These are phyloP conservation scores for Cercospora citrullina DNA, from an alignment of 2,329 filamentous ascomycete species.

Conservation along the genomic window DNA sequence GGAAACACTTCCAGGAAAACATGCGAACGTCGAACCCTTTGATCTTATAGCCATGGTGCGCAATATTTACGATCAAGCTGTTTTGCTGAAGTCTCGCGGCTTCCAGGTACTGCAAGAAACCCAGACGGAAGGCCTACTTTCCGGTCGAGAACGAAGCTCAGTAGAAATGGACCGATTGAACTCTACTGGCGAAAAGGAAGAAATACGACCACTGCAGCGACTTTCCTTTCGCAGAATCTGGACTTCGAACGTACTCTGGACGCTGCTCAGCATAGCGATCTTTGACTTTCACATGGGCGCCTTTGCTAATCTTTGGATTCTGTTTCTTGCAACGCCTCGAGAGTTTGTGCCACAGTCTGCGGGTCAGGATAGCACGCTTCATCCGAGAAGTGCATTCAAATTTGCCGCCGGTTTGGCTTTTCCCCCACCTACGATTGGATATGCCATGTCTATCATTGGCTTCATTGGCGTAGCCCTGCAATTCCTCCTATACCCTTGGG, in stretches of 20 bases:
- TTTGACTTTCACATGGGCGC: slow-evolving; percentile 73
- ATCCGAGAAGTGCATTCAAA: slow-evolving; percentile 49
- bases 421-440: slow-evolving; percentile 67
- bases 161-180: slow-evolving; percentile 42
- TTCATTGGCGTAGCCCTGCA: slow-evolving; percentile 73
- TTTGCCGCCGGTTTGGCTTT: slow-evolving; percentile 76
- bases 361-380: slow-evolving; percentile 31
- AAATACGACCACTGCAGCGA: slow-evolving; percentile 44
- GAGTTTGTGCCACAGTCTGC: slow-evolving; percentile 40
- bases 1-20: slow-evolving; percentile 49
- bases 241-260: slow-evolving; percentile 57
- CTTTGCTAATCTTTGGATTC: slow-evolving; percentile 74
- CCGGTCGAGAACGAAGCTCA: slow-evolving; percentile 32
- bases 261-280: slow-evolving; percentile 64
- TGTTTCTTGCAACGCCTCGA: slow-evolving; percentile 73
- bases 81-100: slow-evolving; percentile 32
- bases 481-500: slow-evolving; percentile 67
- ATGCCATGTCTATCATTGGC: slow-evolving; percentile 75
- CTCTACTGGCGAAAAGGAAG: slow-evolving; percentile 32
- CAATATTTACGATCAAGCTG: slow-evolving; percentile 23
- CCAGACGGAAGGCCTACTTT: slow-evolving; percentile 38
- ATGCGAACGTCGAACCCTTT: slow-evolving; percentile 29
- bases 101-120: slow-evolving; percentile 33
- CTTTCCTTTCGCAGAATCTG: slow-evolving; percentile 54
- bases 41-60: slow-evolving; percentile 30